These are phyloP conservation scores for Colletotrichum chrysophilum DNA, from an alignment of 2,329 filamentous ascomycete species.

Conservation along the genomic window DNA sequence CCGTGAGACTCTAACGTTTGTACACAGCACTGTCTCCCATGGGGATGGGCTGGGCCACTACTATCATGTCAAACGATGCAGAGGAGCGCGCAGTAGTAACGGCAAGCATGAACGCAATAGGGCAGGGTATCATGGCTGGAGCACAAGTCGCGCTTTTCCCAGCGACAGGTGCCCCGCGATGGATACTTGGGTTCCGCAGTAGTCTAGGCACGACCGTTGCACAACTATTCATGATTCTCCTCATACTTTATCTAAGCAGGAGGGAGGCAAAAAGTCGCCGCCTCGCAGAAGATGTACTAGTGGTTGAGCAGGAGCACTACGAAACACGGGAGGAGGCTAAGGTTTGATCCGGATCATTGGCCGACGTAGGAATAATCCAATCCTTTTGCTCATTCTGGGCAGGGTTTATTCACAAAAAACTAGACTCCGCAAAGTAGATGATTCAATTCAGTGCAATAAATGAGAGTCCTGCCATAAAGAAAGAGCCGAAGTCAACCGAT, in stretches of 20 bases:
- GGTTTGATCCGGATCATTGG: not conserved
- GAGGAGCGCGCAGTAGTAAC: slow-evolving; percentile 45
- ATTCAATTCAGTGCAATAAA: not conserved
- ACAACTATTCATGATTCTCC: not conserved
- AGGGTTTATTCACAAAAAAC: not conserved
- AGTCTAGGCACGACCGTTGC: not conserved
- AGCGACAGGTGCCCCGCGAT: slow-evolving; percentile 36
- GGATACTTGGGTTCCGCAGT: not conserved
- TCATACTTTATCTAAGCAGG: not conserved
- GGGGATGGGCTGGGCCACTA: slow-evolving; percentile 42
- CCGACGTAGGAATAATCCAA: rapidly evolving
- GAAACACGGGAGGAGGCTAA: not conserved
- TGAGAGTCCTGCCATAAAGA: not conserved
- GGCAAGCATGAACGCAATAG: slow-evolving; percentile 46
- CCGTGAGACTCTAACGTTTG: not conserved
- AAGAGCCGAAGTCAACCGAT: rapidly evolving
- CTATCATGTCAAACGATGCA: slow-evolving; percentile 38
- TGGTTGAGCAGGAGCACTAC: not conserved
- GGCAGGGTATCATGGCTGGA: slow-evolving; percentile 43
- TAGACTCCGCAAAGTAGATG: not conserved
- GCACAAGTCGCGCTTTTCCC: slow-evolving; percentile 42
- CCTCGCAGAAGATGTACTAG: rapidly evolving
- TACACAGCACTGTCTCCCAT: not conserved
- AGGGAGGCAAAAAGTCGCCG: not conserved
- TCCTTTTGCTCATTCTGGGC: not conserved